These are phyloP conservation scores for Chaetomium strumarium DNA, from an alignment of 2,329 filamentous ascomycete genomes.

Conservation along the genomic window DNA sequence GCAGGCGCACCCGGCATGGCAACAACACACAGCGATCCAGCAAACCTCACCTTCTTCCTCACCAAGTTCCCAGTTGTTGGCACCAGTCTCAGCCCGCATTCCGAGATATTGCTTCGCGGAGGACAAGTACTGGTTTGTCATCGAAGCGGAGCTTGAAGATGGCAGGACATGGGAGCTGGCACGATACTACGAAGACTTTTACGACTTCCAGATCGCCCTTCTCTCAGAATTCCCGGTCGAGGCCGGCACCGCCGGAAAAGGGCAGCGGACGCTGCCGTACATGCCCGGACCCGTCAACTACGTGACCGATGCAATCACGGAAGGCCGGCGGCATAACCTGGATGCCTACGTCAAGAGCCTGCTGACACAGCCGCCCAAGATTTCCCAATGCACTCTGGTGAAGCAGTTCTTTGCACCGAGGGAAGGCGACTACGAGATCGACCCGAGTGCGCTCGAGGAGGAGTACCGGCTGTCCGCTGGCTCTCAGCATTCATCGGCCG, in stretches of 20 bases:
- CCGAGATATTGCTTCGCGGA: conserved; percentile 93
- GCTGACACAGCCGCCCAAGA: conserved; percentile 74
- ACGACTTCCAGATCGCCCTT: conserved; percentile 95
- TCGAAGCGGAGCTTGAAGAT: conserved; percentile 86
- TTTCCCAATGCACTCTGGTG: conserved; percentile 76
- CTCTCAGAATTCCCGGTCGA: conserved; percentile 88
- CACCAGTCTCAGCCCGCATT: conserved; percentile 77
- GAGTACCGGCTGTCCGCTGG: conserved; percentile 70
- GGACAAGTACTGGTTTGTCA: conserved; percentile 98
- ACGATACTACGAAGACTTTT: conserved; percentile 96
- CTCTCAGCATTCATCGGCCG: conserved; percentile 58
- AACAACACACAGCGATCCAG: conserved; percentile 35
- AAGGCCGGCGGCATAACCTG: conserved; percentile 84
- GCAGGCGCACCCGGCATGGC: conserved; percentile 36
- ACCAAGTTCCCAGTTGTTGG: conserved; percentile 50
- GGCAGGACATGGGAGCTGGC: conserved; percentile 89
- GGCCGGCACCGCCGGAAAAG: conserved; percentile 75
- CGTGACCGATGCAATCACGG: conserved; percentile 95
- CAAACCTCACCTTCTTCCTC: conserved; percentile 18
- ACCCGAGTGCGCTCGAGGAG: conserved; percentile 57
- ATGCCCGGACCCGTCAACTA: conserved; percentile 98
- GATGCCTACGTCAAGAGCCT: conserved; percentile 95
- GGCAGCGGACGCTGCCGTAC: conserved; percentile 81
- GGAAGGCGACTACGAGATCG: conserved; percentile 89
- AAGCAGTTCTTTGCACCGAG: conserved; percentile 86